Evolutionary conservation across 148 eudicot species (phyloP).

Genomic region (Dianthus caryophyllus): DNA sequence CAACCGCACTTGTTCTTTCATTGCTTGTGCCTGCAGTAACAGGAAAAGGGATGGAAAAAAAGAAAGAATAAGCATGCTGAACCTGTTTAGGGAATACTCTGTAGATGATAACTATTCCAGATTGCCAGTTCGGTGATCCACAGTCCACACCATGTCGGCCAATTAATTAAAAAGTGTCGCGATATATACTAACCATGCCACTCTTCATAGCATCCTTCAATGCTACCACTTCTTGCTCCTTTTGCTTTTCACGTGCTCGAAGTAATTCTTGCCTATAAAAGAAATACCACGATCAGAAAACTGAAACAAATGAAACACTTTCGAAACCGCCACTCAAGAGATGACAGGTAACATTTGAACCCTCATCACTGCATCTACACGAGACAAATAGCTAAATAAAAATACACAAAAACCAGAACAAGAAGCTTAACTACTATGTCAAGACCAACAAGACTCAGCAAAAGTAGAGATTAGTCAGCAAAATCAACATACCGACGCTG

Average conservation of each 20-base stretch:
- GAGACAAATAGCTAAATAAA: background rate
- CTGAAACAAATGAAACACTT: conserved; percentile 2
- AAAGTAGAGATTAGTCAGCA: background rate
- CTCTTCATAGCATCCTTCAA: conserved; percentile 70
- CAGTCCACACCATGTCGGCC: too few relatives aligned
- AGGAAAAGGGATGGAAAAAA: background rate
- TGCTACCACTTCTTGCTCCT: conserved; percentile 70
- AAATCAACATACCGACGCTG: conserved; percentile 59
- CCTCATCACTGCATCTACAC: background rate
- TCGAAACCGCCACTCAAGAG: background rate
- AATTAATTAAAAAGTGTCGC: background rate
- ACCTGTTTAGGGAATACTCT: background rate
- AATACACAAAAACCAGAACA: background rate
- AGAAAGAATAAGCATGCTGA: conserved; percentile 12
- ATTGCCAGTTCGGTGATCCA: too few relatives aligned
- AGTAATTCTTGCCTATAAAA: conserved; percentile 62
- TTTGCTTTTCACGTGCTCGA: conserved; percentile 76
- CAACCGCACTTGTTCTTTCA: conserved; percentile 89
- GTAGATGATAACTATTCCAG: too few relatives aligned
- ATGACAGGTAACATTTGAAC: background rate
- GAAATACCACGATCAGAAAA: conserved; percentile 2
- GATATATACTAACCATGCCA: conserved; percentile 61
- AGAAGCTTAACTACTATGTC: background rate
- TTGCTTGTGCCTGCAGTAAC: conserved; percentile 72
- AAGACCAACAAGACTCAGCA: background rate